Evolutionary conservation across 305 asterid genomes (phyloP).

Genomic region (Striga hermonthica): DNA sequence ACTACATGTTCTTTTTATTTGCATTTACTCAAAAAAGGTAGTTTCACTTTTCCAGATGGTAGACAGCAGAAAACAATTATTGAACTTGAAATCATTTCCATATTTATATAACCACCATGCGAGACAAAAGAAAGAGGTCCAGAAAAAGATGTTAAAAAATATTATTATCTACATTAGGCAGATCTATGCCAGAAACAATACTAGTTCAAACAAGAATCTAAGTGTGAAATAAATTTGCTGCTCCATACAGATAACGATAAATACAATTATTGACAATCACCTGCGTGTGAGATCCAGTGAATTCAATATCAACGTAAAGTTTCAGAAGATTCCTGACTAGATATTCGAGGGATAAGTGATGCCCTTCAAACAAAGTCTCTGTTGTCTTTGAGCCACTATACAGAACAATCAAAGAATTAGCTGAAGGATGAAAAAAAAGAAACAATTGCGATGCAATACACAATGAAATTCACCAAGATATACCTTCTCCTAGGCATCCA

Average conservation of each 20-base stretch:
- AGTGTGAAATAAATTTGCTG: conserved; percentile 10
- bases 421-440: conserved; percentile 7
- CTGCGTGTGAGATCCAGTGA: conserved; percentile 99
- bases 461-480: conserved; percentile 16
- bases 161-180: background rate
- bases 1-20: background rate
- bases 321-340: conserved; percentile 88
- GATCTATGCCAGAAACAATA: conserved; percentile 1
- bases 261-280: conserved; percentile 41
- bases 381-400: conserved; percentile 84
- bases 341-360: conserved; percentile 78
- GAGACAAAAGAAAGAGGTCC: background rate
- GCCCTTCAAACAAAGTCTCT: conserved; percentile 82
- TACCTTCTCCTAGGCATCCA: conserved; percentile 99
- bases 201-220: conserved; percentile 8
- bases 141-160: background rate
- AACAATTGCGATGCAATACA: conserved; percentile 5
- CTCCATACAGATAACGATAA: conserved; percentile 3
- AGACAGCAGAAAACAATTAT: background rate
- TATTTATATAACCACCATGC: background rate
- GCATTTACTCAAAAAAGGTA: background rate
- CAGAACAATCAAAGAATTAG: conserved; percentile 25
- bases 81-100: background rate
- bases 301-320: conserved; percentile 96
- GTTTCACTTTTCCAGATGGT: background rate